Base-by-base conservation (phyloP, 345 rosid species). In the Populus tremula region DNA sequence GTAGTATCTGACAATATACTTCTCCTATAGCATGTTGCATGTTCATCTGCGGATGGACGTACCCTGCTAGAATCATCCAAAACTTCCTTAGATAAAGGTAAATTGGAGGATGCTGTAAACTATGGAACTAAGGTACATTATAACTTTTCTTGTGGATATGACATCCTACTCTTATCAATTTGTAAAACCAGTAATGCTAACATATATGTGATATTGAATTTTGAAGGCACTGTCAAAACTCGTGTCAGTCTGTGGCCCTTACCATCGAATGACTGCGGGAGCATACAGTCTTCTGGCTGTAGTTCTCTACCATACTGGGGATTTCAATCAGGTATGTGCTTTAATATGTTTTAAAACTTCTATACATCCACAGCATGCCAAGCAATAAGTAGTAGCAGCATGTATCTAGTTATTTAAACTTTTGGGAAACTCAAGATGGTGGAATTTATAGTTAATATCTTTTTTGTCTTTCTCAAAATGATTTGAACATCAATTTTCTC, bases 281-380 rank as follows among this genome's bases (percentile, higher is more conserved):
- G 85, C 85, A 45, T 82, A 82, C n/a, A 82, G 85, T 78, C 79
- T 82, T 20, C 69, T 82, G 65, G 85, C 85, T 41, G 85, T 82
- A 25, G 85, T 82, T 31, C 82, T 78, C 43, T 82, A 82, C 64
- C 85, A 82, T 59, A 82, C 85, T 23, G 85, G 85, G 61, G 85
- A 82, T 29, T 82, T 82, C 49, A 82, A 82, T 78, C 82, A 82
- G 98, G 99, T 96, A 81, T 73, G 62, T 79, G 45, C 83, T 86
- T 82, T 81, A 69, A 76, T 45, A 77, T 73, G 10, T 41, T 72
- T 23, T 6, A 23, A 18, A 35, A 47, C 59, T 38, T 66, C 21
- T 41, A 43, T n/a, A 21, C 70, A 31, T 75, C 39, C 43, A 23
- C 47, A 50, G 16, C 54, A 45, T 73, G 39, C 61, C 3, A n/a